Conservation (phyloP, 106 monocot species). For the Iris macrosiphon region DNA sequence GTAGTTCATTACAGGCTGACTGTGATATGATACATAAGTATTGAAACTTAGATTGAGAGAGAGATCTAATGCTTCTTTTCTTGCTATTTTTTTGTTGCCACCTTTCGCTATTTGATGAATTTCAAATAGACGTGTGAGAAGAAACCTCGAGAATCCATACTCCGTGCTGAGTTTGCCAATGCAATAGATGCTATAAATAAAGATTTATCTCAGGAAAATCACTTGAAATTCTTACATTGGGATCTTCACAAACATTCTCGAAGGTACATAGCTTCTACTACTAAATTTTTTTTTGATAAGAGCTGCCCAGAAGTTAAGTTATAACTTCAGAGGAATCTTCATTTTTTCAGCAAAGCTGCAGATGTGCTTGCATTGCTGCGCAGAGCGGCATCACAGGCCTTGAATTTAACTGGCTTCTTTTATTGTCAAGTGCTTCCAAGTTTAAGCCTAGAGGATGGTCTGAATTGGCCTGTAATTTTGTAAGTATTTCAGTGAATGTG, state of each 20-base stretch:
- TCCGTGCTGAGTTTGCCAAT: constrained; percentile 72
- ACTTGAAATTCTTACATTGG: constrained; percentile 59
- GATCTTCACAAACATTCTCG: constrained; percentile 66
- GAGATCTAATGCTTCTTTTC: not conserved
- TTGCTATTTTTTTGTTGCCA: not conserved
- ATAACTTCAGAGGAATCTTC: not conserved
- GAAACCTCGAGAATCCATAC: constrained; percentile 75
- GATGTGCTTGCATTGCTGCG: constrained; percentile 53
- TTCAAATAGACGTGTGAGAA: constrained; percentile 55
- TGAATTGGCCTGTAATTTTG: constrained; percentile 21
- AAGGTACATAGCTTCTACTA: constrained; percentile 26
- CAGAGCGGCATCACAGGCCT: constrained; percentile 54
- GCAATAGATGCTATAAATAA: constrained; percentile 72
- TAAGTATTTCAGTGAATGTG: constrained; percentile 32
- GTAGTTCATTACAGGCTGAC: constrained; percentile 19
- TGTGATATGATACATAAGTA: not conserved
- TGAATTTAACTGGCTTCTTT: constrained; percentile 74
- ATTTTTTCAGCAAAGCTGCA: constrained; percentile 49
- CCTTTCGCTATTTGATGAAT: not conserved
- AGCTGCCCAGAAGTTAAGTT: not conserved
- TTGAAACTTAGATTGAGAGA: not conserved
- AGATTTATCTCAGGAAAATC: constrained; percentile 43
- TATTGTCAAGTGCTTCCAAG: constrained; percentile 47
- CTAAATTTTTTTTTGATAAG: not conserved
- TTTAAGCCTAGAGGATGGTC: constrained; percentile 22